phyloP scores from a whole-genome alignment of 129 eudicot genomes.

The Flaveria robusta region DNA sequence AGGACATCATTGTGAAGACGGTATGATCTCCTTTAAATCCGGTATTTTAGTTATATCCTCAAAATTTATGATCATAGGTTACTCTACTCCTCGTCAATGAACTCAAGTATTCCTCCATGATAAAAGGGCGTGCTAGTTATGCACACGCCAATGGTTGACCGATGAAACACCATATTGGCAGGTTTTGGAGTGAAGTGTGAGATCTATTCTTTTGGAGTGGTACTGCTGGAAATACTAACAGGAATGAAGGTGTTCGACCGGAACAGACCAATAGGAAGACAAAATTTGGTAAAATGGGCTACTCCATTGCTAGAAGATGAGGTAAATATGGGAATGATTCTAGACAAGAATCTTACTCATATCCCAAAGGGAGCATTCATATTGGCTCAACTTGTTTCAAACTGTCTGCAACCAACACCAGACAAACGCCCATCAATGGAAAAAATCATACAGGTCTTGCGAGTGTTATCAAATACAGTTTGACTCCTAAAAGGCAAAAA shows the following conservation, averaged over 20 bases:
- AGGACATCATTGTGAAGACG: background rate
- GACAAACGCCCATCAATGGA: constrained; percentile 31
- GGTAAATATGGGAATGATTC: constrained; percentile 22
- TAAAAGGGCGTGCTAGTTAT: background rate
- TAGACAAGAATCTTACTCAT: constrained; percentile 26
- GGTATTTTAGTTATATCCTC: background rate
- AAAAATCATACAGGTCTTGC: constrained; percentile 21
- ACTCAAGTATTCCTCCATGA: too few species aligned
- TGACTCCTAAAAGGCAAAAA: background rate
- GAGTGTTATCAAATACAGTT: background rate
- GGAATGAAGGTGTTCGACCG: constrained; percentile 39
- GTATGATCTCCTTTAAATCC: constrained; percentile 22
- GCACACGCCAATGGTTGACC: constrained; percentile 14
- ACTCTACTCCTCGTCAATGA: background rate
- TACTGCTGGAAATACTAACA: constrained; percentile 40
- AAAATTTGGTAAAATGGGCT: constrained; percentile 34
- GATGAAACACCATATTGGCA: constrained; percentile 9
- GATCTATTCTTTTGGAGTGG: constrained; percentile 46
- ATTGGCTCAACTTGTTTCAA: constrained; percentile 21
- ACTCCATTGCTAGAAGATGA: constrained; percentile 19
- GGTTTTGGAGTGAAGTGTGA: constrained; percentile 35
- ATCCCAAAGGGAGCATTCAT: constrained; percentile 28
- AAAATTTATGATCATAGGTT: background rate
- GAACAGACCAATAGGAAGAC: constrained; percentile 25
- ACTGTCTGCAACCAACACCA: constrained; percentile 19